phyloP scores from a whole-genome alignment of 371 early-diverging fungal species.

The Saksenaea oblongispora region DNA sequence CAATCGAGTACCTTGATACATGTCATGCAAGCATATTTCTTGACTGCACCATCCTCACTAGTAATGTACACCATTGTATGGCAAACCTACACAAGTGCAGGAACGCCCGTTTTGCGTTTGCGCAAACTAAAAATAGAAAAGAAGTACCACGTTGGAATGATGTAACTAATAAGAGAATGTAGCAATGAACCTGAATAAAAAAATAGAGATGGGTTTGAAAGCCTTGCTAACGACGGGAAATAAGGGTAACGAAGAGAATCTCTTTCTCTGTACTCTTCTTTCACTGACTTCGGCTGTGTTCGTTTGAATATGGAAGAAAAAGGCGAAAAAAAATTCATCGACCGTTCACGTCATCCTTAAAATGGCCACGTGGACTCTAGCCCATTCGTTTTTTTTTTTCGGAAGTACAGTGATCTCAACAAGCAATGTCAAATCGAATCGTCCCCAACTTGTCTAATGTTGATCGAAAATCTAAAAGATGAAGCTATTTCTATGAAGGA shows the following conservation, averaged over 20 bases:
- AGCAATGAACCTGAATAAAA: background rate
- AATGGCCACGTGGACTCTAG: too few relatives aligned
- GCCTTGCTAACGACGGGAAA: background rate
- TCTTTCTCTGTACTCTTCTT: background rate
- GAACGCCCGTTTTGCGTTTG: background rate
- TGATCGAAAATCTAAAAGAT: too few relatives aligned
- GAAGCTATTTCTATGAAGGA: too few relatives aligned
- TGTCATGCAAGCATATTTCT: slow-evolving; percentile 45
- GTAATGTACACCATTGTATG: slow-evolving; percentile 31
- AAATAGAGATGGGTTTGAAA: background rate
- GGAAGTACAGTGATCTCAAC: too few relatives aligned
- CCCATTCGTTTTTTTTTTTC: too few relatives aligned
- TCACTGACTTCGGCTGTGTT: background rate
- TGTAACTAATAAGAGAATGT: background rate
- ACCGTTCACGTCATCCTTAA: background rate
- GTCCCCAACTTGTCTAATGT: too few relatives aligned
- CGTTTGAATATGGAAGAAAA: background rate
- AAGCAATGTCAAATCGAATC: too few relatives aligned
- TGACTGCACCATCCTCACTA: slow-evolving; percentile 35
- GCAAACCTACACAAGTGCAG: slow-evolving; percentile 9
- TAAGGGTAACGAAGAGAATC: background rate
- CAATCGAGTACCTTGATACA: slow-evolving; percentile 55
- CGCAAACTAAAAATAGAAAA: slow-evolving; percentile 19
- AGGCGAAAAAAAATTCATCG: background rate
- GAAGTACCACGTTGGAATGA: slow-evolving; percentile 24